These are phyloP conservation scores for Metahyphopichia silvanorum DNA, from an alignment of 805 yeast species.

Conservation along the genomic window DNA sequence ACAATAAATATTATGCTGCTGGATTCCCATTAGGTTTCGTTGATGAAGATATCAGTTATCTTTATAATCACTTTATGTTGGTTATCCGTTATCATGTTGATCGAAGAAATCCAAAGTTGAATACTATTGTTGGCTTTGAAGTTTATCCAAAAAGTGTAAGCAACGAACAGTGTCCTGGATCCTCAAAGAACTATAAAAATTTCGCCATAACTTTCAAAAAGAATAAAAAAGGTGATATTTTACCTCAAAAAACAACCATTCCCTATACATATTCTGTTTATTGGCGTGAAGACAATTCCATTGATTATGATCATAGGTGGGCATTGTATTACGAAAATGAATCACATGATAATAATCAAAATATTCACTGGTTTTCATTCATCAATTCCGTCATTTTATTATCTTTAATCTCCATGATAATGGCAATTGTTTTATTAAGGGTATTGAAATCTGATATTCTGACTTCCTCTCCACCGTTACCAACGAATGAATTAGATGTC, in stretches of 20 bases:
- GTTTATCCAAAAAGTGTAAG: slow-evolving; percentile 81
- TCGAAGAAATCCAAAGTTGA: slow-evolving; percentile 33
- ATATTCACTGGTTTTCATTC: slow-evolving; percentile 76
- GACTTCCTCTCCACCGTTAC: slow-evolving; percentile 8
- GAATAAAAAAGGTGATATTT: slow-evolving; percentile 16
- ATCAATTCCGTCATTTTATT: slow-evolving; percentile 69
- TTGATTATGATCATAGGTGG: slow-evolving; percentile 72
- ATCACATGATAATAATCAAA: slow-evolving; percentile 36
- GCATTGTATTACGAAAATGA: slow-evolving; percentile 62
- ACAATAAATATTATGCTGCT: slow-evolving; percentile 71
- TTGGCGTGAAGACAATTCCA: slow-evolving; percentile 77
- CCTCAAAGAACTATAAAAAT: slow-evolving; percentile 56
- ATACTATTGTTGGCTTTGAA: slow-evolving; percentile 83
- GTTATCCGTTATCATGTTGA: slow-evolving; percentile 67
- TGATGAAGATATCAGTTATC: slow-evolving; percentile 50
- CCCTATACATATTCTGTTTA: slow-evolving; percentile 84
- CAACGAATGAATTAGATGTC: slow-evolving; percentile 8
- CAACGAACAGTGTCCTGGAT: slow-evolving; percentile 70
- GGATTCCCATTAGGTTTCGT: slow-evolving; percentile 84
- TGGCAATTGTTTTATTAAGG: slow-evolving; percentile 58
- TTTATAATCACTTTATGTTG: slow-evolving; percentile 79
- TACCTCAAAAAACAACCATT: slow-evolving; percentile 38
- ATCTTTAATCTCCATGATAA: slow-evolving; percentile 57
- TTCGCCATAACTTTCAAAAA: slow-evolving; percentile 48
- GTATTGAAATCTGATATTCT: slow-evolving; percentile 52